These are phyloP conservation scores for Moniliophthora roreri DNA, from an alignment of 1,284 basidiomycete species.

Conservation along the genomic window DNA sequence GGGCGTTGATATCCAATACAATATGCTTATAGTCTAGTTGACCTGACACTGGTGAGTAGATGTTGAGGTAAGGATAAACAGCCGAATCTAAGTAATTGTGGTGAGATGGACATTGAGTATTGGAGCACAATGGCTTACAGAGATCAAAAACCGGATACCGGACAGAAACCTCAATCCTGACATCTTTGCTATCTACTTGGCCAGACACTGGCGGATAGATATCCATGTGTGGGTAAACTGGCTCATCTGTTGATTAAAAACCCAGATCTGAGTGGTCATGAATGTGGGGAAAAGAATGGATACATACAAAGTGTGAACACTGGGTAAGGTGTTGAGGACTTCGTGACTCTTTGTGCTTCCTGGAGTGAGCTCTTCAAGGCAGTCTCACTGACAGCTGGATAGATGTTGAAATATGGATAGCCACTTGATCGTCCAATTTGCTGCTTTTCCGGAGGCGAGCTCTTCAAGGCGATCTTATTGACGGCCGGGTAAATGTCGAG, in stretches of 20 bases:
- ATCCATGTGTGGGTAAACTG: slow-evolving; percentile 8
- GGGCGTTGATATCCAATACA: not conserved
- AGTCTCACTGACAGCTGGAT: slow-evolving; percentile 3
- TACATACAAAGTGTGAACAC: slow-evolving; percentile 12
- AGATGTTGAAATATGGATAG: slow-evolving; percentile 6
- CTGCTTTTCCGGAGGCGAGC: not conserved
- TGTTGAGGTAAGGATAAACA: slow-evolving; percentile 2
- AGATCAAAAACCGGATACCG: slow-evolving; percentile 4
- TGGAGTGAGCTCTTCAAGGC: not conserved
- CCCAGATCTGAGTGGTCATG: too few relatives aligned
- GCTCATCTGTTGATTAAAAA: not conserved
- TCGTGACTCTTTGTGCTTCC: not conserved
- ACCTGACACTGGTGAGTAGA: not conserved
- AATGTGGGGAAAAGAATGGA: too few relatives aligned
- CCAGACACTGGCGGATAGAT: slow-evolving; percentile 5
- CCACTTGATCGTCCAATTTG: not conserved
- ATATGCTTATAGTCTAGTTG: not conserved
- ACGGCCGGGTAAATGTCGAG: slow-evolving; percentile 8
- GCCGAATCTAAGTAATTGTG: not conserved
- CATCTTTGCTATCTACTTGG: not conserved
- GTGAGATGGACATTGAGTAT: not conserved
- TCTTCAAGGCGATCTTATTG: not conserved
- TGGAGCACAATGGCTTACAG: not conserved
- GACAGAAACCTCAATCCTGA: not conserved
- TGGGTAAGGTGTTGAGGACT: slow-evolving; percentile 8